phyloP scores from a whole-genome alignment of 2,329 filamentous ascomycete genomes.

The Fusarium albidum region DNA sequence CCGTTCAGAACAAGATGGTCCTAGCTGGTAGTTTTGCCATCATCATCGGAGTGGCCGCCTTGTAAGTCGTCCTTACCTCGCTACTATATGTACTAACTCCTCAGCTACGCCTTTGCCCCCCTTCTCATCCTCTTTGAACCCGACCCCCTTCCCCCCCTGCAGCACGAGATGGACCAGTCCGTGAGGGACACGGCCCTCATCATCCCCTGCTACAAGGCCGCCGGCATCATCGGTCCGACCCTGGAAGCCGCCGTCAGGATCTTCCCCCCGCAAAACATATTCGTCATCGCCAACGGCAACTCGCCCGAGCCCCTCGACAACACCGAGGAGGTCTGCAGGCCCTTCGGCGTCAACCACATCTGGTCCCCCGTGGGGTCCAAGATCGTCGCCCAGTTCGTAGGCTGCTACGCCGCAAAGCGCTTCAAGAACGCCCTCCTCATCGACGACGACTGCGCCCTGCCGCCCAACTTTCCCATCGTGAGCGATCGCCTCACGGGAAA shows the following conservation, averaged over 20 bases:
- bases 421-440: constrained; percentile 19
- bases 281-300: constrained; percentile 25
- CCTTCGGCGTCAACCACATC: constrained; percentile 16
- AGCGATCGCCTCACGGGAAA: constrained; percentile 6
- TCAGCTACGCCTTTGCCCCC: constrained; percentile 9
- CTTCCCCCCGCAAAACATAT: constrained; percentile 15
- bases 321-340: constrained; percentile 13
- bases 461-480: constrained; percentile 14
- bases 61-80: constrained; percentile 1
- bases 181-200: constrained; percentile 9
- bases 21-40: constrained; percentile 5
- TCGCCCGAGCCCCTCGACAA: constrained; percentile 16
- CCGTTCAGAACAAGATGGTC: constrained; percentile 2
- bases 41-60: constrained; percentile 4
- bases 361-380: constrained; percentile 23
- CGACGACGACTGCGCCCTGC: constrained; percentile 18
- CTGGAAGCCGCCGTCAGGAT: constrained; percentile 12
- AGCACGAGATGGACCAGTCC: background rate
- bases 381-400: constrained; percentile 22
- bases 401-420: constrained; percentile 5
- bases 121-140: constrained; percentile 7
- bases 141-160: background rate
- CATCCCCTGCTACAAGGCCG: constrained; percentile 24
- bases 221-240: constrained; percentile 13
- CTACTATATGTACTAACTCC: background rate